Evolutionary conservation across 129 eudicot genomes (phyloP).

Genomic region (Centrapalus pauciflorus): DNA sequence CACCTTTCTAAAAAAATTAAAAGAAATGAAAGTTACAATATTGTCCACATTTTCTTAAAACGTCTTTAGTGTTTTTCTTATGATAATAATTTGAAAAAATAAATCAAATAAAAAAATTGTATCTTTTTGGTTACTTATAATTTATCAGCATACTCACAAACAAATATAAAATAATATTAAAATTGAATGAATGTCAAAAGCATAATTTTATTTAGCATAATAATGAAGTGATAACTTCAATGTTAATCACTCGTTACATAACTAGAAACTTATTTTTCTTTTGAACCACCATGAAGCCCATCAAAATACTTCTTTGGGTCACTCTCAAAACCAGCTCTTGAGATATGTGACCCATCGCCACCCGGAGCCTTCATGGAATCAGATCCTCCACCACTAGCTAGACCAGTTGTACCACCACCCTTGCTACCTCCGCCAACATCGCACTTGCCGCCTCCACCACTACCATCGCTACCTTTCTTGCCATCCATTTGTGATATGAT

Average conservation of each 20-base stretch:
- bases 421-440: not conserved
- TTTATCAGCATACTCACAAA: no score
- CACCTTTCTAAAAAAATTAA: no score
- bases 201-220: not conserved
- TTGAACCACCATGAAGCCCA: not conserved
- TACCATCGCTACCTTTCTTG: no score
- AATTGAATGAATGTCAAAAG: not conserved
- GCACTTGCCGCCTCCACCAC: no score
- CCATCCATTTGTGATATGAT: no score
- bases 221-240: not conserved
- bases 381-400: not conserved
- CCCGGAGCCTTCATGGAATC: conserved; percentile 15
- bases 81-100: no score
- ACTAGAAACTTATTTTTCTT: not conserved
- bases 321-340: conserved; percentile 20
- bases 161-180: not conserved
- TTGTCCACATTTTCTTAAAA: no score
- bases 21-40: no score
- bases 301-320: conserved; percentile 5
- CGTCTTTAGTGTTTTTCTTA: no score
- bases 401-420: no score
- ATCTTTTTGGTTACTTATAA: no score
- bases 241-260: not conserved
- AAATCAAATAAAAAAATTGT: no score
- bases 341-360: conserved; percentile 12